Evolutionary conservation across 129 eudicot species (phyloP), one percentile per base, ranked within the genome.

Genomic region (Lonicera japonica): DNA sequence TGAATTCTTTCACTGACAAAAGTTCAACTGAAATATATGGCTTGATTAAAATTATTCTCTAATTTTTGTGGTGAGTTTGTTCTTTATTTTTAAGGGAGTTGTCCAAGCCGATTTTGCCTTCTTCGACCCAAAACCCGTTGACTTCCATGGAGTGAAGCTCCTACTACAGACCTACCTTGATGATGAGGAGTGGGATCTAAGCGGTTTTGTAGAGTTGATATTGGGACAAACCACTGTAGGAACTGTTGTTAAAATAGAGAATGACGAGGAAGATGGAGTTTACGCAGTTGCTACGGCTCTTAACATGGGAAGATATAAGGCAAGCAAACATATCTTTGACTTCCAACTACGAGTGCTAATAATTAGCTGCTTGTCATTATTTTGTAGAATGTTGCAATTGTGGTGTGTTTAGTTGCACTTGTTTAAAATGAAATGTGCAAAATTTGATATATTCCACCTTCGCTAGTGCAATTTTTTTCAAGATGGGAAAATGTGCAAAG

Each of bases 91-190:
- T 61, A 59, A 92, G 96, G 96, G 90, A 72, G 78, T 59, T 63
- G 84, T 91, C 48, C 99, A 88, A 89, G 99, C 95, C 46, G 96
- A 94, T 75, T 94, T 94, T 77, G 89, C 77, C n/a, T 94, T 94
- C 87, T 94, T 94, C 79, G 99, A 94, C 68, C 99, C 96, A 21
- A 94, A 94, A 70, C 83, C 83, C 16, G 70, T 70, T 47, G 95
- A 94, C 72, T 94, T 94, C 72, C 95, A 92, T 79, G 99, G 96
- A 50, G 87, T 85, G 51, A 92, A 88, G 79, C 74, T 76, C 60
- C 66, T 92, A 20, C 58, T 92, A 45, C 86, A 85, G 75, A 78
- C 77, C 18, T 92, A 82, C 70, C 83, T 92, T 23, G 95, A 83
- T 61, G 78, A 79, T 63, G 80, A 82, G 71, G 70, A 70, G 53